A percentile compares a stretch with the other conserved stretches of the same genome.
Conservation (phyloP, 2,329 filamentous ascomycete genomes). For the Didymosphaeria variabile region DNA sequence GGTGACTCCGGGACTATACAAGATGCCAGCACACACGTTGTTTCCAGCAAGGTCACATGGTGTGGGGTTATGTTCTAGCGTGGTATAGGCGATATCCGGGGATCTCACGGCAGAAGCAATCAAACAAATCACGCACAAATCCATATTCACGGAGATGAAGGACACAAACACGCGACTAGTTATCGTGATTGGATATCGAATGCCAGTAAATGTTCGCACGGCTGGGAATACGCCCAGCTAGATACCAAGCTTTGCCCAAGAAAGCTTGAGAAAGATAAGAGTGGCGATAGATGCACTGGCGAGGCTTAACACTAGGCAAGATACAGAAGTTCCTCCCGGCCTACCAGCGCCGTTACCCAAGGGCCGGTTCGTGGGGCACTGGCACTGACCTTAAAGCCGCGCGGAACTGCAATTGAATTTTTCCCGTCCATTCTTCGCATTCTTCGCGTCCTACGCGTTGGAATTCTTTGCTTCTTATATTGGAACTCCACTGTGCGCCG, state of each 20-base stretch:
- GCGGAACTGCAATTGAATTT: conserved; percentile 18
- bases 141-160: not conserved
- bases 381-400: conserved; percentile 13
- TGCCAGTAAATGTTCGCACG: not conserved
- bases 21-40: not conserved
- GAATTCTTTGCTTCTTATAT: not conserved
- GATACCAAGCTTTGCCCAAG: conserved; percentile 20
- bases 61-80: not conserved
- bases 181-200: not conserved
- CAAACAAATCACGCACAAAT: not conserved
- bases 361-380: conserved; percentile 12
- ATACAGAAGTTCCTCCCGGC: conserved; percentile 22
- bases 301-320: conserved; percentile 22
- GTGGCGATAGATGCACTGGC: conserved; percentile 17
- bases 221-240: not conserved
- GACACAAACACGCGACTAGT: not conserved
- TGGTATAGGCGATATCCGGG: not conserved
- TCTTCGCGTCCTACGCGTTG: conserved; percentile 1
- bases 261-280: conserved; percentile 32
- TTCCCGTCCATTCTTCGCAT: conserved; percentile 4
- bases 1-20: not conserved
- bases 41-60: not conserved
- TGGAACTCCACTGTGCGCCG: not conserved
- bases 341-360: conserved; percentile 17
- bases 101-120: not conserved